Percentiles rank a stretch among this genome's conserved stretches.
phyloP scores from a whole-genome alignment of 2,329 filamentous ascomycete genomes.

The Fusarium heterosporum region DNA sequence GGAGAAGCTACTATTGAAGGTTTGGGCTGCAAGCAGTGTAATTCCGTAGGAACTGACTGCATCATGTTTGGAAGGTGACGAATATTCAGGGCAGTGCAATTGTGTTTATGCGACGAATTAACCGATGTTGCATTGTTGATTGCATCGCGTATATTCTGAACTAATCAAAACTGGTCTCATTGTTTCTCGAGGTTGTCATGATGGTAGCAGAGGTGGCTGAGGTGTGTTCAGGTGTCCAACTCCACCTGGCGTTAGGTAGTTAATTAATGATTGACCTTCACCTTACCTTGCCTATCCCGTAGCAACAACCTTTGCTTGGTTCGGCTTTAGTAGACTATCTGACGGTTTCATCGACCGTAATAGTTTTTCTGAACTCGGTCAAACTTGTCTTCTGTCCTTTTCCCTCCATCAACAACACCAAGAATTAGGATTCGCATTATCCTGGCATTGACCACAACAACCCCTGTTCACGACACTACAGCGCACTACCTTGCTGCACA shows the following conservation, averaged over 20 bases:
- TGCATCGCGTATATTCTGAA: background rate
- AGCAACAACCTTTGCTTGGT: slow-evolving; percentile 4
- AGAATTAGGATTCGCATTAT: slow-evolving; percentile 7
- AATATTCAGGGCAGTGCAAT: slow-evolving; percentile 12
- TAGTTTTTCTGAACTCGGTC: background rate
- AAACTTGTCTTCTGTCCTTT: background rate
- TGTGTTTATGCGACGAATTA: background rate
- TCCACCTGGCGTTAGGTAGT: slow-evolving; percentile 19
- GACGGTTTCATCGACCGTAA: slow-evolving; percentile 20
- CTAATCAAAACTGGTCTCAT: slow-evolving; percentile 6
- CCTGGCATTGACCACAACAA: slow-evolving; percentile 25
- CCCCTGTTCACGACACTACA: slow-evolving; percentile 22
- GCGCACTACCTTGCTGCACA: slow-evolving; percentile 26
- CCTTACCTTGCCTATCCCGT: background rate
- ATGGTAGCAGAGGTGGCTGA: slow-evolving; percentile 17
- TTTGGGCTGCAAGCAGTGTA: background rate
- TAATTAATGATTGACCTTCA: background rate
- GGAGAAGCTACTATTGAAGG: slow-evolving; percentile 10
- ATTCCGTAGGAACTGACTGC: background rate
- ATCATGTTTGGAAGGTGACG: slow-evolving; percentile 14
- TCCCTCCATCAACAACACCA: slow-evolving; percentile 16
- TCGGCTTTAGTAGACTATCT: background rate
- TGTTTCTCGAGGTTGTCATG: slow-evolving; percentile 9
- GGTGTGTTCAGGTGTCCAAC: background rate
- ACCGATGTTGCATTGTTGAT: slow-evolving; percentile 3